Percentiles rank a stretch among this genome's conserved stretches.
phyloP scores from a whole-genome alignment of 1,139 yeast genomes.

The Lodderomyces elongisporus region DNA sequence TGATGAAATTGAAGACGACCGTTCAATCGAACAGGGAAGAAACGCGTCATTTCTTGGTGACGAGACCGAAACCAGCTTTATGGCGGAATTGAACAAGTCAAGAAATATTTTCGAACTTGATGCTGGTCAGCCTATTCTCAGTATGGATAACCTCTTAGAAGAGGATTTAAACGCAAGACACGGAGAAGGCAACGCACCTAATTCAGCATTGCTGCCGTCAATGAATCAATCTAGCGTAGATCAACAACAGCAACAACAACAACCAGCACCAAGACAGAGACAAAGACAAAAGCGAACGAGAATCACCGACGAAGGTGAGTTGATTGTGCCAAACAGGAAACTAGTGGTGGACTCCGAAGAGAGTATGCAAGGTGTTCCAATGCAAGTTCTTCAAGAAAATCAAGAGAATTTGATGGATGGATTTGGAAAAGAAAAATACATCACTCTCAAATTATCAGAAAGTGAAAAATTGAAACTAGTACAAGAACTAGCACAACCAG shows the following conservation, averaged over 20 bases:
- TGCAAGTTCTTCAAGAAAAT: conserved; percentile 28
- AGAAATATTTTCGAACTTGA: conserved; percentile 19
- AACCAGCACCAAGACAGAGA: conserved; percentile 16
- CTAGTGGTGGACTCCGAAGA: conserved; percentile 30
- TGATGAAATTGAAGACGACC: conserved; percentile 23
- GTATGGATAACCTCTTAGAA: conserved; percentile 14
- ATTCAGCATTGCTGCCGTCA: too few species aligned
- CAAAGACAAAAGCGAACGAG: conserved; percentile 28
- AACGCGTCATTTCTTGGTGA: conserved; percentile 17
- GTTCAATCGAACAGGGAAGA: conserved; percentile 48
- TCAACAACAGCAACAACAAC: conserved; percentile 11
- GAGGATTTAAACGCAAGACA: conserved; percentile 7
- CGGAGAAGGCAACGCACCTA: neutral
- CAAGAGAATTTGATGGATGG: conserved; percentile 21
- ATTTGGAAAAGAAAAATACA: conserved; percentile 12
- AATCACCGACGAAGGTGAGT: conserved; percentile 34
- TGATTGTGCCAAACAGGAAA: conserved; percentile 38
- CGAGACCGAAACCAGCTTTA: conserved; percentile 22
- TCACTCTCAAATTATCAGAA: conserved; percentile 26
- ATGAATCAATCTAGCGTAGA: too few species aligned
- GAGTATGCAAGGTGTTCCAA: conserved; percentile 29
- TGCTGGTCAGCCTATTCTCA: conserved; percentile 21
- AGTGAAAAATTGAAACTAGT: conserved; percentile 33
- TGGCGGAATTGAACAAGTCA: conserved; percentile 22
- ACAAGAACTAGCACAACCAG: conserved; percentile 31